phyloP scores from a whole-genome alignment of 176 grass and related monocot species.

The sorghum (Sorghum bicolor) region Sorghum_bicolor_NCBIv3 NC_012873.2:2618501-2619000 shows the following conservation, averaged over 20 bases:
- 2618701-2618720: constrained; percentile 12
- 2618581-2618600: neutral
- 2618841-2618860: constrained; percentile 66
- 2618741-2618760: no score
- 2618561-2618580: neutral
- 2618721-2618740: neutral
- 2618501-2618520: neutral
- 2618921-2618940: neutral
- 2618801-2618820: constrained; percentile 77
- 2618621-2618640: neutral
- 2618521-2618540: neutral
- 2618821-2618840: constrained; percentile 80
- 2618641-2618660: neutral
- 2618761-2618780: no score
- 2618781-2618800: constrained; percentile 51
- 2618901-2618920: constrained; percentile 12
- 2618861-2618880: constrained; percentile 20
- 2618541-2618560: neutral
- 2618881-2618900: neutral
- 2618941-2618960: constrained; percentile 8
- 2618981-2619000: constrained; percentile 94
- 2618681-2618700: neutral
- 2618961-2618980: constrained; percentile 54
- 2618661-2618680: neutral
- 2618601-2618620: neutral